Base-by-base conservation (phyloP, 2,329 filamentous ascomycete species). In the Dactylellina leptospora region DNA sequence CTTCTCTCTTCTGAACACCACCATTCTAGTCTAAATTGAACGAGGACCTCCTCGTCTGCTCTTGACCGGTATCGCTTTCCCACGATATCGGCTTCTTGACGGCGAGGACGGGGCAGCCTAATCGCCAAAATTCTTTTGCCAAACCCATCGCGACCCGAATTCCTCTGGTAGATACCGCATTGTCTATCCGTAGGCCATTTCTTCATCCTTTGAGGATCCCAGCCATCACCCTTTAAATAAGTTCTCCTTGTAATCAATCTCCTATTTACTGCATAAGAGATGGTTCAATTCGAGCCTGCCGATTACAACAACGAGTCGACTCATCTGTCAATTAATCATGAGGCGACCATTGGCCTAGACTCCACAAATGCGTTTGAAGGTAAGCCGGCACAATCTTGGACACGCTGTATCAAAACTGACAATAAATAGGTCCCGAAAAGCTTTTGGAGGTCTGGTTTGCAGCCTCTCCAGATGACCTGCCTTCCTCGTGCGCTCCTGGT, bases 401-500 rank as follows among this genome's bases (percentile, higher is more conserved):
- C 25, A 18, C 18, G 58, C 22, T 18, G 27, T 40, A 56, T 74
- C 66, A n/a, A n/a, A n/a, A n/a, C n/a, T n/a, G n/a, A n/a, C 40
- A 33, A 2, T 53, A 55, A 16, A 28, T 71, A 90, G 90, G 93
- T 70, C 95, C 95, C 45, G 95, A 99, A 84, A 99, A 99, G 84
- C 86, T 99, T 61, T 86, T 99, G 78, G 95, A 99, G 84, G 93
- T 99, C 79, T 99, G 95, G 95, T 97, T 99, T 80, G 90, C 90
- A 68, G 88, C 93, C 22, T 91, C 90, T 77, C 85, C 92, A 54
- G 84, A 86, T 75, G 84, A 88, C 72, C 85, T 96, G 38, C 90
- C 92, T 16, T 82, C 87, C 2, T 85, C 87, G 58, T 88, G 88
- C 62, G 86, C 87, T 74, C 87, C 89, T 16, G 84, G 87, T 79